Evolutionary conservation across 2,329 filamentous ascomycete species (phyloP), one percentile per base, ranked within the genome.

Genomic region (Neonectria ditissima): DNA sequence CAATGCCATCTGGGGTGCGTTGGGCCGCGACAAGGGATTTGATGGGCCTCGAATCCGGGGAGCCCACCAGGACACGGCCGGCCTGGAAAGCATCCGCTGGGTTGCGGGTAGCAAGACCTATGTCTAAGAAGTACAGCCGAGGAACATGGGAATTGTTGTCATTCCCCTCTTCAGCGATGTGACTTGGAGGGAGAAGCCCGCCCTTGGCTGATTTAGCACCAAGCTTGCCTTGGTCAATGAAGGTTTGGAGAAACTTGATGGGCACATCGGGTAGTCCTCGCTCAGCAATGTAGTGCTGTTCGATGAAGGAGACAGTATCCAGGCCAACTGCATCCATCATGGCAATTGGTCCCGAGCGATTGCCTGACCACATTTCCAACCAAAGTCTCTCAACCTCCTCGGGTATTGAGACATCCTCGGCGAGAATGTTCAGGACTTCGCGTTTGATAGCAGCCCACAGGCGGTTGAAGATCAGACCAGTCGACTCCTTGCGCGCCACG

Each of bases 401-500:
- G 0, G 86, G 83, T 0, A 75, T 77, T 0, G 80, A 79, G 0
- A 87, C 83, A 0, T 79, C 84, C 53, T 87, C 85, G 0, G 81
- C 77, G 3, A 87, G 65, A 10, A 87, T 83, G 0, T 73, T 79
- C 55, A 87, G 64, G 0, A 75, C 73, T 66, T 88, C 85, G 2
- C 85, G 78, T 71, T 87, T 87, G 16, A 87, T 78, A 0, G 85
- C 85, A 0, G 85, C 86, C 85, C 85, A 88, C 0, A 87, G 72
- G 0, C 85, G 81, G 57, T 87, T 87, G 68, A 86, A 84, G 37
- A 88, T 82, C 65, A 87, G 83, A 0, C 85, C 82, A 0, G 84
- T 85, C 0, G 83, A 85, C 65, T 87, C 81, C 52, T 80, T 82
- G 7, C 77, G 68, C 0, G 83, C 83, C 5, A 75, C 66, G 22